Evolutionary conservation across 164 flowering plant species (phyloP).

Genomic region (Cinnamomum micranthum): DNA sequence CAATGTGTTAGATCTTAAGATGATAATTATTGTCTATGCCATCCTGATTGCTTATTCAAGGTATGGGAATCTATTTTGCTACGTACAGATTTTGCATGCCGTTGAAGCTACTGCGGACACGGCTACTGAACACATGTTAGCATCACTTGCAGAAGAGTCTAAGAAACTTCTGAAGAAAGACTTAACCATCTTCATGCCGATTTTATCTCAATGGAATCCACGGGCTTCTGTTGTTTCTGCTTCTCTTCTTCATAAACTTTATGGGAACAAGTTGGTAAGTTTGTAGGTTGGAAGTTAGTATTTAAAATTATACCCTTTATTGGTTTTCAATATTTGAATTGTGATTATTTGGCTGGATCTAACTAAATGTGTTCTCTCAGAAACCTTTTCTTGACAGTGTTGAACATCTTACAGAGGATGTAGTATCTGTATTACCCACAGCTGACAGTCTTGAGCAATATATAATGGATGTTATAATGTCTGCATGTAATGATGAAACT

Average conservation of each 20-base stretch:
- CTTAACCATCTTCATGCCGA: conserved; percentile 56
- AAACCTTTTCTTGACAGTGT: conserved; percentile 87
- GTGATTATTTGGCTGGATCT: conserved; percentile 1
- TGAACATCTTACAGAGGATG: conserved; percentile 95
- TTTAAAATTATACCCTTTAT: background rate
- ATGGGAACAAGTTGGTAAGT: conserved; percentile 86
- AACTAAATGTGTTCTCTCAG: conserved; percentile 38
- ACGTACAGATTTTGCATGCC: conserved; percentile 47
- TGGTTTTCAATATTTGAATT: conserved; percentile 1
- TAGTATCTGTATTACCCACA: conserved; percentile 82
- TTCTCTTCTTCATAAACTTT: conserved; percentile 83
- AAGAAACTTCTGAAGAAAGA: conserved; percentile 72
- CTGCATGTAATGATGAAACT: conserved; percentile 56
- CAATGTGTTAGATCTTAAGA: background rate
- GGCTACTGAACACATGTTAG: conserved; percentile 64
- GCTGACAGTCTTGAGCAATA: conserved; percentile 86
- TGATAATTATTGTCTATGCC: too few species aligned
- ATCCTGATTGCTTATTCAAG: background rate
- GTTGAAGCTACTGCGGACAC: conserved; percentile 56
- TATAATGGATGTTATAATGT: conserved; percentile 50
- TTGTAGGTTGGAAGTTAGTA: background rate
- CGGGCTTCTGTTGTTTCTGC: conserved; percentile 70
- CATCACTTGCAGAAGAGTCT: conserved; percentile 78
- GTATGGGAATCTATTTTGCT: conserved; percentile 7
- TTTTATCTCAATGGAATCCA: conserved; percentile 68